These are phyloP conservation scores for Pestalotiopsis sp. DNA, from an alignment of 2,329 filamentous ascomycete species.

Conservation along the genomic window DNA sequence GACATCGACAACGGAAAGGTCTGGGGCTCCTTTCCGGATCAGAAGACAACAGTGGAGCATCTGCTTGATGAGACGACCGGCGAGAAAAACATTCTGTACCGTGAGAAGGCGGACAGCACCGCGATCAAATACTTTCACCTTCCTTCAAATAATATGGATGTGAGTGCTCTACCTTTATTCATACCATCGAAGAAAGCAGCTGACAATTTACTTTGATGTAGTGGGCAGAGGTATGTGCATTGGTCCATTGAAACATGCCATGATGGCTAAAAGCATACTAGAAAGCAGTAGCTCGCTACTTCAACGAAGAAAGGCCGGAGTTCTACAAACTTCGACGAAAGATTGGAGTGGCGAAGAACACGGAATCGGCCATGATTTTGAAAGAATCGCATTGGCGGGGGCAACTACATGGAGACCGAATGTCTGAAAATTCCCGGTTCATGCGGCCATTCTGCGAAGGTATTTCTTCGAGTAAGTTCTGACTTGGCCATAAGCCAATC, in stretches of 20 bases:
- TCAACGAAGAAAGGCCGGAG: not conserved
- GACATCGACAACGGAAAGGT: not conserved
- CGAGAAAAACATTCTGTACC: not conserved
- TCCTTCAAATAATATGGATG: constrained; percentile 4
- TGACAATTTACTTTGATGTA: not conserved
- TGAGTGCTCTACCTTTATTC: too few relatives aligned
- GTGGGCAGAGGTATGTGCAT: constrained; percentile 10
- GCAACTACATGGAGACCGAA: constrained; percentile 2
- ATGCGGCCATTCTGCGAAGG: not conserved
- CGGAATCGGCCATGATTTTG: not conserved
- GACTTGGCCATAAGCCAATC: too few relatives aligned
- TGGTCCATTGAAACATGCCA: not conserved
- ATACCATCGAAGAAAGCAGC: too few relatives aligned
- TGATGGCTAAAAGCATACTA: not conserved
- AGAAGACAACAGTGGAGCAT: not conserved
- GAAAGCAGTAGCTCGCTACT: constrained; percentile 10
- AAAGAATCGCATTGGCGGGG: constrained; percentile 4
- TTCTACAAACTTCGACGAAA: not conserved
- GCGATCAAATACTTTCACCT: constrained; percentile 6
- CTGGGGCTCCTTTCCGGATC: not conserved
- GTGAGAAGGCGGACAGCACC: not conserved
- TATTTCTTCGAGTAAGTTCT: not conserved
- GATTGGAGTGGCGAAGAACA: not conserved
- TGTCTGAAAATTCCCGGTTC: not conserved
- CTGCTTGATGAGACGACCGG: not conserved